Evolutionary conservation across 1,284 basidiomycete species (phyloP), one percentile per base, ranked within the genome.

Genomic region (Nidula niveotomentosa): DNA sequence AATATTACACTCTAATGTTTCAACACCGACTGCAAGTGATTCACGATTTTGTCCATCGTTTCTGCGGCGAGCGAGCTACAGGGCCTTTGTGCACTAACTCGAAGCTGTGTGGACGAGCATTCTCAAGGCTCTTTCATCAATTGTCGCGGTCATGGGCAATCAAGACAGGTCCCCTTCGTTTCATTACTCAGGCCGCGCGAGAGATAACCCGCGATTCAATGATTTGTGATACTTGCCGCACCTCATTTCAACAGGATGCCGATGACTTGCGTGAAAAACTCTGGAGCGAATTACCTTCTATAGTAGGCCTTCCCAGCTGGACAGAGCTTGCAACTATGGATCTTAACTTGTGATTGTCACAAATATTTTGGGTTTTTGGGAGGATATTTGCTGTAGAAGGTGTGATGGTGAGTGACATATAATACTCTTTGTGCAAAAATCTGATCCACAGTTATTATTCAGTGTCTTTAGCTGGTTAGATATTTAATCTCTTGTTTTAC

Each of bases 1-100:
- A 70, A 56, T 68, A 74, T 45, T 86, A 84, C 62, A 80, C 80
- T 1, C 72, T 83, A 41, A 81, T 86, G 77, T 84, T 76, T 65
- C 83, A 86, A 65, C 71, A 79, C 55, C 78, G 84, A 23, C 64
- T 84, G 45, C 73, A 80, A 46, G 53, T 75, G 34, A 73, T 81
- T 52, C 68, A 81, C n/a, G 70, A 79, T 44, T 86, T 85, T 60
- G 69, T 79, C 18, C 79, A 79, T 39, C 61, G 67, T 36, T 70
- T 74, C 36, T 79, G 76, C 56, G 70, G 70, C n/a, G 69, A 72
- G 37, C 71, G 61, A 17, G 50, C 50, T 23, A 65, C 58, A 39
- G 60, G 61, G n/a, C 51, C 61, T 18, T 54, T 54, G 23, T 76
- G 72, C 62, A 47, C 59, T 48, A 58, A 60, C 53, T 49, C 56